Evolutionary conservation across 306 rosid species (phyloP).

Genomic region (Prosopis cineraria): DNA sequence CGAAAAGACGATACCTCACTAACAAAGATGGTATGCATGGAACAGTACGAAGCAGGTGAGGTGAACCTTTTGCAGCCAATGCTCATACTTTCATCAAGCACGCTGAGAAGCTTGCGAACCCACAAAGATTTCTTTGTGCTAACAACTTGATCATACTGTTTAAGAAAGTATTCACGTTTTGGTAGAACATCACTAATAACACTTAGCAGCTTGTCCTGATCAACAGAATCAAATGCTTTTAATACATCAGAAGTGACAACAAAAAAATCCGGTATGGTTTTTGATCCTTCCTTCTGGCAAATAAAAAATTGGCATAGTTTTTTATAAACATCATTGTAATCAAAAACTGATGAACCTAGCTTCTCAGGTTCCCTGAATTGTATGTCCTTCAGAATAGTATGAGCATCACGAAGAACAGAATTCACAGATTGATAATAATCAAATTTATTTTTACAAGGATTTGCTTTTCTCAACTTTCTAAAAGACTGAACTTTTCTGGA

Average conservation of each 20-base stretch:
- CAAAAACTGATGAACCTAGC: conserved; percentile 90
- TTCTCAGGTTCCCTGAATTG: conserved; percentile 61
- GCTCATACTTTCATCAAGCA: conserved; percentile 45
- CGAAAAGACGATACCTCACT: conserved; percentile 55
- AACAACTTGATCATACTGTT: conserved; percentile 57
- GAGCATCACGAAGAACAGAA: conserved; percentile 65
- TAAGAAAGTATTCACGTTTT: conserved; percentile 54
- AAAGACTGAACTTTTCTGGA: conserved; percentile 32
- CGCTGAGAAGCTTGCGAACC: conserved; percentile 56
- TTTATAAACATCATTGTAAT: conserved; percentile 80
- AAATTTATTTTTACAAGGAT: conserved; percentile 30
- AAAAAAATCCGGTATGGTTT: conserved; percentile 48
- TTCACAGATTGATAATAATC: conserved; percentile 66
- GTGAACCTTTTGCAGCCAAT: conserved; percentile 27
- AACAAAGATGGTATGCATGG: conserved; percentile 56
- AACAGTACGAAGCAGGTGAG: conserved; percentile 35
- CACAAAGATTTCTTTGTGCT: conserved; percentile 63
- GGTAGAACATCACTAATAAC: conserved; percentile 53
- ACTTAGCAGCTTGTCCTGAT: conserved; percentile 75
- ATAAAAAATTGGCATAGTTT: conserved; percentile 64
- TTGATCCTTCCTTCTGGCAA: conserved; percentile 46
- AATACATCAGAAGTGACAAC: conserved; percentile 80
- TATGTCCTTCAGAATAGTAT: conserved; percentile 66
- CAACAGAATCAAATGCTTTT: conserved; percentile 82
- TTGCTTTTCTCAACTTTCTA: conserved; percentile 30